phyloP scores from a whole-genome alignment of 73 alveolate species.

The Urostyla sp. region DNA sequence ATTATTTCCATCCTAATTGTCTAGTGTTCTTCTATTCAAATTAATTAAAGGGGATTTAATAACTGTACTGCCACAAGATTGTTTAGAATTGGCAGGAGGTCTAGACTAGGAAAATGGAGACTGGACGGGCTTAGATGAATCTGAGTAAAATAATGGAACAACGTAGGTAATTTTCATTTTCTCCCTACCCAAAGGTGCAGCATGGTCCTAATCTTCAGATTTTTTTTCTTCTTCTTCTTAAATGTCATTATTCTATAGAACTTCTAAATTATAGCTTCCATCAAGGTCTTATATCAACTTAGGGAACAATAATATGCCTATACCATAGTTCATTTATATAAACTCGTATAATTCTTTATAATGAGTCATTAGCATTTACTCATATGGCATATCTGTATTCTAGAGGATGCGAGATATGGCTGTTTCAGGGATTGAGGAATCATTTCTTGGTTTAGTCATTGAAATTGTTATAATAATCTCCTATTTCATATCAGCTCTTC shows the following conservation, averaged over 20 bases:
- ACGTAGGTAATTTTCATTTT: neutral
- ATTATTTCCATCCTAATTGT: too few relatives aligned
- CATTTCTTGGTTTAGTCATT: neutral
- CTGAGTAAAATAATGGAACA: neutral
- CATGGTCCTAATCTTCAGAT: slow-evolving; percentile 18
- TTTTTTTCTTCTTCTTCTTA: neutral
- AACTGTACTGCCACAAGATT: too few relatives aligned
- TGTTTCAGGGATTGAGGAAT: slow-evolving; percentile 9
- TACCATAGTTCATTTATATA: slow-evolving; percentile 36
- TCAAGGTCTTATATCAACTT: slow-evolving; percentile 2
- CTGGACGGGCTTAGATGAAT: slow-evolving; percentile 9
- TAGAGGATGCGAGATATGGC: slow-evolving; percentile 14
- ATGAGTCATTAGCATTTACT: neutral
- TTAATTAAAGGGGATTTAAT: too few relatives aligned
- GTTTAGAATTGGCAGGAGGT: too few relatives aligned
- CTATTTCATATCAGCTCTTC: neutral
- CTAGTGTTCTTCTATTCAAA: too few relatives aligned
- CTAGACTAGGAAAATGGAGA: too few relatives aligned
- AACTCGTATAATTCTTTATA: slow-evolving; percentile 35
- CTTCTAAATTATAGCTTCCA: neutral
- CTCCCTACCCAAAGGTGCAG: slow-evolving; percentile 2
- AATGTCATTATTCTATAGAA: neutral
- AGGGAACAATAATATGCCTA: slow-evolving; percentile 49
- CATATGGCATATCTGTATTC: neutral
- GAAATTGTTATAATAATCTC: neutral